These are phyloP conservation scores for Aspergillus brunneoviolaceus DNA, from an alignment of 2,329 filamentous ascomycete species.

Conservation along the genomic window DNA sequence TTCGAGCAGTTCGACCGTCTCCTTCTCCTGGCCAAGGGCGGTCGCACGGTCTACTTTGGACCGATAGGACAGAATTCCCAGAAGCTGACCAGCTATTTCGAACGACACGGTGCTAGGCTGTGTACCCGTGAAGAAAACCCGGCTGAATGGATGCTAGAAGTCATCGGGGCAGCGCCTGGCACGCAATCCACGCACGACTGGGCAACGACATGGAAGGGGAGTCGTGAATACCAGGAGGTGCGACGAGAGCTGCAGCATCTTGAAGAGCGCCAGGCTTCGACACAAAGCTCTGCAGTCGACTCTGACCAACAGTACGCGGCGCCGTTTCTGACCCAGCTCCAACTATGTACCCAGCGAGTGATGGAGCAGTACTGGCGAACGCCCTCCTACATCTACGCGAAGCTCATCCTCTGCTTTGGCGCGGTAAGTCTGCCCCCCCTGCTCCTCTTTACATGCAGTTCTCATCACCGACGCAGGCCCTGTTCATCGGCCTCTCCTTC, in stretches of 20 bases:
- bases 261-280: background rate
- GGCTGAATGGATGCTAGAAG: slow-evolving; percentile 18
- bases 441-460: too few species aligned
- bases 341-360: slow-evolving; percentile 65
- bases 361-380: slow-evolving; percentile 88
- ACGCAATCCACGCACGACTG: slow-evolving; percentile 53
- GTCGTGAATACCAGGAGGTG: slow-evolving; percentile 54
- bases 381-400: slow-evolving; percentile 76
- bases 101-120: slow-evolving; percentile 13
- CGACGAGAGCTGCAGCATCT: background rate
- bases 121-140: slow-evolving; percentile 8
- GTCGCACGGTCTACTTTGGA: slow-evolving; percentile 15
- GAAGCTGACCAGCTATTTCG: slow-evolving; percentile 12
- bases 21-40: slow-evolving; percentile 45
- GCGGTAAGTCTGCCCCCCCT: background rate
- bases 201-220: slow-evolving; percentile 57
- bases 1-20: slow-evolving; percentile 76
- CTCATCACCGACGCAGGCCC: slow-evolving; percentile 31
- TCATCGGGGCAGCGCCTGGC: slow-evolving; percentile 50
- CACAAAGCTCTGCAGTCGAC: background rate
- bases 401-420: slow-evolving; percentile 59
- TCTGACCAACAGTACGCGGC: slow-evolving; percentile 60
- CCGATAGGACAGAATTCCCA: slow-evolving; percentile 13
- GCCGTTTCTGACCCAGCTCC: slow-evolving; percentile 64
- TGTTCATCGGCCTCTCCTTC: slow-evolving; percentile 82